Evolutionary conservation across 1,284 basidiomycete genomes (phyloP), one percentile per base, ranked within the genome.

Genomic region (Xanthoconium separans): DNA sequence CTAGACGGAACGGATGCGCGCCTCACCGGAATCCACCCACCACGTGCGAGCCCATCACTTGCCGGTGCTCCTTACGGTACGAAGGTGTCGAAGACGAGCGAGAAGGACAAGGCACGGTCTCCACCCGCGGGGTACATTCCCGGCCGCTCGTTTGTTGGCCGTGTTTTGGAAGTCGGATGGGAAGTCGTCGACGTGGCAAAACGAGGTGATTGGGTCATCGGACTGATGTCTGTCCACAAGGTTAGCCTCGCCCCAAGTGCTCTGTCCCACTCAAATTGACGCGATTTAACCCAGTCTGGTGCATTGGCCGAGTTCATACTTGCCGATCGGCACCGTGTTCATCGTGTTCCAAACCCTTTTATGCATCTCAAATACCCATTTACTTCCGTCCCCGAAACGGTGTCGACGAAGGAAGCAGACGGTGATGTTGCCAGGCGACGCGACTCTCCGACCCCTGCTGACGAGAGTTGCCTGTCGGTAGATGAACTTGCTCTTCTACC

Each of bases 141-240:
- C 13, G 93, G 92, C 0, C 77, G 93, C 44, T 87, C 86, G 55
- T 89, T 95, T 66, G 87, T 92, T 10, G 93, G 93, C 4, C 76
- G 90, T 40, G 85, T 86, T 33, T 66, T 94, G 44, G 88, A 91
- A 61, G 84, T 82, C 56, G 93, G 93, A 2, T 87, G 83, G 77
- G 89, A 91, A 51, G 90, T 94, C 45, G 77, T 77, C 18, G 87
- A 89, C 36, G 72, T 77, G 29, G 77, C 84, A 20, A 77, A 77
- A 64, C 82, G 84, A 59, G 90, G 91, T 9, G 93, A 95, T 63
- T 90, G 92, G 83, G 87, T 94, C 11, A 75, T 91, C 55, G 93
- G 91, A 11, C 62, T 94, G 53, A 64, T 87, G 63, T 88, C 93
- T 63, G 75, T 89, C 16, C 77, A 80, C 58, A 92, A 91, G 84